phyloP scores from a whole-genome alignment of 176 grass and related monocot genomes.

The Oryza meridionalis region DNA sequence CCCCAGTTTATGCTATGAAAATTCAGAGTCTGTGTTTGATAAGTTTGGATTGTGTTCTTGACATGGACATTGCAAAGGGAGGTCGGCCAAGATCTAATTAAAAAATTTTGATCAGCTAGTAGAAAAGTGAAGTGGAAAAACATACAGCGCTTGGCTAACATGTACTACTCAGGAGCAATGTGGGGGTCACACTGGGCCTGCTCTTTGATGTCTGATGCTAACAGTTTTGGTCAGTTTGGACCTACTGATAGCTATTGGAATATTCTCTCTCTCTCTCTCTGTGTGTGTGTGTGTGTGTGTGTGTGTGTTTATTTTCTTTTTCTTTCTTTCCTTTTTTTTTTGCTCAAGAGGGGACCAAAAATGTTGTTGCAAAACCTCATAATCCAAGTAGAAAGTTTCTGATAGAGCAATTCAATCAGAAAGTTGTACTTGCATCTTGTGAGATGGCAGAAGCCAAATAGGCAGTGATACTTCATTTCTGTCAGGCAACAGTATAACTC shows the following conservation, averaged over 20 bases:
- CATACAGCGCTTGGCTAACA: background rate
- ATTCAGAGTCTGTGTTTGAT: conserved; percentile 29
- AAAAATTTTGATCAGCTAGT: background rate
- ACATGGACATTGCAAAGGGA: conserved; percentile 41
- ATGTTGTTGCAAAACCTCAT: background rate
- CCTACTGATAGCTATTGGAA: conserved; percentile 22
- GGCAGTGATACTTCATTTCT: conserved; percentile 6
- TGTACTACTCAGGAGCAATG: background rate
- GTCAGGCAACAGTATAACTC: background rate
- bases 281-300: too few species aligned
- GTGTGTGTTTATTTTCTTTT: too few species aligned
- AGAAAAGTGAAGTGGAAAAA: background rate
- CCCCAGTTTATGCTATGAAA: background rate
- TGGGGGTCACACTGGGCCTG: conserved; percentile 33
- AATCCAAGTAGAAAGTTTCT: conserved; percentile 7
- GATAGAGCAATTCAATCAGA: conserved; percentile 26
- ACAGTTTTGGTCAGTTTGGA: conserved; percentile 23
- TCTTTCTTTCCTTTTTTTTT: background rate
- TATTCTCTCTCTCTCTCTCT: background rate
- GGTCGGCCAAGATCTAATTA: conserved; percentile 36
- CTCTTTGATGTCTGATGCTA: conserved; percentile 38
- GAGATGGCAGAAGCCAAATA: background rate
- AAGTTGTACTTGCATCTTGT: conserved; percentile 4
- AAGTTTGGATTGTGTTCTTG: conserved; percentile 41
- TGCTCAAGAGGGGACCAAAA: background rate